These are phyloP conservation scores for Conringia planisiliqua DNA, from an alignment of 345 rosid genomes.

Conservation along the genomic window DNA sequence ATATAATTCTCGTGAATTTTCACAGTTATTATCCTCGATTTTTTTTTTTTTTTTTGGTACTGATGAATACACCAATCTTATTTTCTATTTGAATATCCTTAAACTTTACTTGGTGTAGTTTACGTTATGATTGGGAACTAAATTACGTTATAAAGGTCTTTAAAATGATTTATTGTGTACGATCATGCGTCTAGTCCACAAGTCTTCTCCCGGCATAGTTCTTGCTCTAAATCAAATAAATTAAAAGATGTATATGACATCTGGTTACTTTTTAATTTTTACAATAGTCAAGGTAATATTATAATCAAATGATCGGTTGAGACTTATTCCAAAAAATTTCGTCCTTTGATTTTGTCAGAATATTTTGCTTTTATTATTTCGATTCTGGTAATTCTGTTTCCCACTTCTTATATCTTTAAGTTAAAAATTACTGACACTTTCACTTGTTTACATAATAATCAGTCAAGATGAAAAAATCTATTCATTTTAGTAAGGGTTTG, in stretches of 20 bases:
- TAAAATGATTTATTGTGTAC: background rate
- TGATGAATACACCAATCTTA: background rate
- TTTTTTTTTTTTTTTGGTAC: background rate
- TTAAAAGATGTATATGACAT: background rate
- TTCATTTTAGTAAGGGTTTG: too few relatives aligned
- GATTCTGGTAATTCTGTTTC: background rate
- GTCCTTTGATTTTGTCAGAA: background rate
- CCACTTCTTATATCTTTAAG: background rate
- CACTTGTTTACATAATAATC: background rate
- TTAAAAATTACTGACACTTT: background rate
- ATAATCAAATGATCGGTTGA: background rate
- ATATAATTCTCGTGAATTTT: background rate
- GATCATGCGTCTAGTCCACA: constrained; percentile 5
- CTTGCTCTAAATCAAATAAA: background rate
- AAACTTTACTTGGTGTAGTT: background rate
- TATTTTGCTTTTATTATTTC: background rate
- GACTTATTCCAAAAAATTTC: background rate
- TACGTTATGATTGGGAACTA: background rate
- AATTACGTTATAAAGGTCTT: background rate
- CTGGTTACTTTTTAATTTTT: background rate
- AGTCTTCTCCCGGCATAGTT: background rate
- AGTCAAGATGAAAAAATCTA: background rate
- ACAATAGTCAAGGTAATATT: constrained; percentile 7
- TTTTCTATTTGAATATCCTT: background rate
- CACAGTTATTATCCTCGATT: background rate